Percentiles rank a stretch among this genome's conserved stretches.
Conservation (phyloP, 768 basidiomycete species). For the Lentinula guzmanii region DNA sequence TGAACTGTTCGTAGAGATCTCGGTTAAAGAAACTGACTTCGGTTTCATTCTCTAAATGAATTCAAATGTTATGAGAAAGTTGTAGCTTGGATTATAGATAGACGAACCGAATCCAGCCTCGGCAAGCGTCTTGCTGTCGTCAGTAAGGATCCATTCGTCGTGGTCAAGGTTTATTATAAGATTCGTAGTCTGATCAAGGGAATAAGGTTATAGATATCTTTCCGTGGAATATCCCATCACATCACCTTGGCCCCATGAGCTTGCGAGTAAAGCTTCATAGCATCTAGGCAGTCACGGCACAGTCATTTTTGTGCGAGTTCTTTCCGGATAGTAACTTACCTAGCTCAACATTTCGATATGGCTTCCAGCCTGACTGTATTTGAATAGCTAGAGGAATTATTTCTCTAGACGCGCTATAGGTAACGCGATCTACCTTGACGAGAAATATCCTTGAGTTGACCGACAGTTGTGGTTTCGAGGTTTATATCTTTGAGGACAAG, state of each 20-base stretch:
- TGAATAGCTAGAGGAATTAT: conserved; percentile 49
- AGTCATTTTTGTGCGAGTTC: neutral
- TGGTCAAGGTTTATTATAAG: conserved; percentile 97
- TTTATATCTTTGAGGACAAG: conserved; percentile 81
- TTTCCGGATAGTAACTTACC: conserved; percentile 33
- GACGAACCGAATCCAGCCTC: conserved; percentile 71
- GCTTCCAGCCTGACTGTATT: conserved; percentile 79
- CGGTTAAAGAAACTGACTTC: conserved; percentile 91
- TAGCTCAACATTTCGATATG: conserved; percentile 67
- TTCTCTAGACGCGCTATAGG: conserved; percentile 6
- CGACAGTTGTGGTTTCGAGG: conserved; percentile 74
- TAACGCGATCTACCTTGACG: conserved; percentile 46
- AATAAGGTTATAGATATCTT: neutral
- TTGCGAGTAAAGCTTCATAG: conserved; percentile 88
- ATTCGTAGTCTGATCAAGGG: conserved; percentile 72
- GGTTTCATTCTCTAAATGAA: conserved; percentile 79
- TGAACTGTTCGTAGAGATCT: conserved; percentile 74
- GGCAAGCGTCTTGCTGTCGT: conserved; percentile 59
- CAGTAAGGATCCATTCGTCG: conserved; percentile 85
- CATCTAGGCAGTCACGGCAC: conserved; percentile 48
- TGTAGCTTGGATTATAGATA: neutral
- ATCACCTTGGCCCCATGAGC: conserved; percentile 92
- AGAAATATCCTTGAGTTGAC: conserved; percentile 67
- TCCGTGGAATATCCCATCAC: conserved; percentile 29
- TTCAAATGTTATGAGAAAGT: neutral